phyloP scores from a whole-genome alignment of 75 land plant genomes.

The Isoetes taiwanensis region DNA sequence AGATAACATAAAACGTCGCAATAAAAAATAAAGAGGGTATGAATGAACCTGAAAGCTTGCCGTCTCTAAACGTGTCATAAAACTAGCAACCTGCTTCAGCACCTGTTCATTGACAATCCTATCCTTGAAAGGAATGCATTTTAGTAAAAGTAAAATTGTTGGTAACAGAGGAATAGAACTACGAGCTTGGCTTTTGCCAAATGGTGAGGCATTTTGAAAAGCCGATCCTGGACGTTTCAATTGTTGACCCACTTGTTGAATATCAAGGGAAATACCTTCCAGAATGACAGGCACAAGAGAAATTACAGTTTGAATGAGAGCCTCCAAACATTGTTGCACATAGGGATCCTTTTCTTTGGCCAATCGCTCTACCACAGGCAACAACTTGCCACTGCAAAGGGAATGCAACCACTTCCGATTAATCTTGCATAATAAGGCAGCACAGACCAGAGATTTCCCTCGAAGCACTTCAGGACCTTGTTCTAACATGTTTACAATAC shows the following conservation, averaged over 20 bases:
- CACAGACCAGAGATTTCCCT: constrained; percentile 80
- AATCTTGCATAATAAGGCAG: constrained; percentile 75
- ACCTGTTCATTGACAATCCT: constrained; percentile 42
- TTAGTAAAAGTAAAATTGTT: constrained; percentile 72
- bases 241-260: constrained; percentile 49
- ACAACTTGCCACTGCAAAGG: constrained; percentile 74
- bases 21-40: not conserved
- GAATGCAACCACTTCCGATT: constrained; percentile 71
- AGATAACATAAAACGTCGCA: constrained; percentile 2
- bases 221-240: constrained; percentile 48
- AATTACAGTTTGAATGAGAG: constrained; percentile 50
- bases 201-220: constrained; percentile 13
- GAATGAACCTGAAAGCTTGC: constrained; percentile 59
- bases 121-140: constrained; percentile 56
- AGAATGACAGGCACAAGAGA: constrained; percentile 54
- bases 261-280: constrained; percentile 66
- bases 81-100: constrained; percentile 50
- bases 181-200: constrained; percentile 38
- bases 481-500: constrained; percentile 61
- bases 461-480: constrained; percentile 79
- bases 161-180: constrained; percentile 61
- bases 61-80: constrained; percentile 50
- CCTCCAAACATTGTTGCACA: constrained; percentile 64
- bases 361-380: constrained; percentile 67
- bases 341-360: constrained; percentile 74